These are phyloP conservation scores for Carex kokanica DNA, from an alignment of 176 grass and related monocot species.

Conservation along the genomic window DNA sequence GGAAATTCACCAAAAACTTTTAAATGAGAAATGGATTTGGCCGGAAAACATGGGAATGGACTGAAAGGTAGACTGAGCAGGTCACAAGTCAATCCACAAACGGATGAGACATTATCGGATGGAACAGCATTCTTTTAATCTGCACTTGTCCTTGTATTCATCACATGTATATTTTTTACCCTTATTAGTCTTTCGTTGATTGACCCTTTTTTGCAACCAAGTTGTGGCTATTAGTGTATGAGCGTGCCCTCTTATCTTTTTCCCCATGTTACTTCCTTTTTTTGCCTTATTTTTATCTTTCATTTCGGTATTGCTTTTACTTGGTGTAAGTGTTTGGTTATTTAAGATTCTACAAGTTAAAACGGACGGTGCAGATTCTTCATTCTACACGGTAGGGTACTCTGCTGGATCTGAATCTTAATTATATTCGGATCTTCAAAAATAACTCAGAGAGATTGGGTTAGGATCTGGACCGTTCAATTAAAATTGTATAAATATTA, in stretches of 20 bases:
- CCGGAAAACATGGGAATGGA: background rate
- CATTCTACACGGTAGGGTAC: no score
- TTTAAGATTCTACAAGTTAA: no score
- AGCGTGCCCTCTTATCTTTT: constrained; percentile 2
- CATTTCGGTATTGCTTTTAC: background rate
- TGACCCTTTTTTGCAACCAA: background rate
- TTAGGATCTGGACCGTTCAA: no score
- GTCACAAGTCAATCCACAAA: background rate
- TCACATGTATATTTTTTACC: background rate
- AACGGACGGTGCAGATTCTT: no score
- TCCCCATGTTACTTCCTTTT: constrained; percentile 24
- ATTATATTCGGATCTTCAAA: no score
- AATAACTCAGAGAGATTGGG: no score
- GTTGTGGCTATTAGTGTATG: constrained; percentile 6
- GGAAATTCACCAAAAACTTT: no score
- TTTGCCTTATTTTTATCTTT: background rate
- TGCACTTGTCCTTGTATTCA: background rate
- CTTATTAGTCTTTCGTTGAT: background rate
- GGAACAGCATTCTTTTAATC: constrained; percentile 3
- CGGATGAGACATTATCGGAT: background rate
- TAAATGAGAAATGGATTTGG: no score
- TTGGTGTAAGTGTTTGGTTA: background rate
- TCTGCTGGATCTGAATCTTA: no score
- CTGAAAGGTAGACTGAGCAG: background rate
- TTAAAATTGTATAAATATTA: no score